Conservation (phyloP, 2,329 filamentous ascomycete genomes). For the Oidium heveae region DNA sequence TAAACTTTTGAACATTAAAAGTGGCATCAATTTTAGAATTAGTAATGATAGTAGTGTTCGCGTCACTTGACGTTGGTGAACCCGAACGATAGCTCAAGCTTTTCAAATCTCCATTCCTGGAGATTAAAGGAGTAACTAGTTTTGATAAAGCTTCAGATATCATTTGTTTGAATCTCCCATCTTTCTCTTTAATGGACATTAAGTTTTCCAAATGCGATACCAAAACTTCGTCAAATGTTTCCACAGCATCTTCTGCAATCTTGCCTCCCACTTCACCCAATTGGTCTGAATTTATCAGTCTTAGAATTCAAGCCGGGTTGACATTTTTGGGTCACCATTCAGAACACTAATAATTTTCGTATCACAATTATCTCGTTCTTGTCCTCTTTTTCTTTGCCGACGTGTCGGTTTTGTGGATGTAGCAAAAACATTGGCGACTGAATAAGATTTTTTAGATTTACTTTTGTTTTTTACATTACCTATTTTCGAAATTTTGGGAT, state of each 20-base stretch:
- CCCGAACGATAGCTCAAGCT: not conserved
- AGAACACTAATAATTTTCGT: constrained; percentile 4
- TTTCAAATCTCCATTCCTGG: constrained; percentile 2
- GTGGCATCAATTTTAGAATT: no score
- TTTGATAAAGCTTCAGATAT: not conserved
- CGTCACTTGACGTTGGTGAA: constrained; percentile 2
- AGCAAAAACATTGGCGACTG: constrained; percentile 7
- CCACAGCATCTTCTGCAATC: constrained; percentile 2
- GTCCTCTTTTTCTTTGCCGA: constrained; percentile 3
- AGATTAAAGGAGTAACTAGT: constrained; percentile 5
- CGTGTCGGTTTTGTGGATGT: constrained; percentile 2
- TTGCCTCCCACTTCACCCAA: not conserved
- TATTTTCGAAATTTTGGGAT: no score
- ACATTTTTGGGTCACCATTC: constrained; percentile 1
- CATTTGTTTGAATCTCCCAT: constrained; percentile 5
- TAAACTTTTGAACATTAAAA: not conserved
- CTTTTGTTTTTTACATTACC: no score
- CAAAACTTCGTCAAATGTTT: constrained; percentile 5
- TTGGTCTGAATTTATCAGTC: constrained; percentile 4
- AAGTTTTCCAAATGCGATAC: constrained; percentile 3
- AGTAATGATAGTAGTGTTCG: not conserved
- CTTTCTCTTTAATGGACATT: not conserved
- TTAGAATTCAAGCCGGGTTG: no score
- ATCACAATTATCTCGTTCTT: constrained; percentile 3
- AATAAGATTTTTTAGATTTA: no score